Evolutionary conservation across 345 rosid genomes (phyloP).

Genomic region (Punica granatum): DNA sequence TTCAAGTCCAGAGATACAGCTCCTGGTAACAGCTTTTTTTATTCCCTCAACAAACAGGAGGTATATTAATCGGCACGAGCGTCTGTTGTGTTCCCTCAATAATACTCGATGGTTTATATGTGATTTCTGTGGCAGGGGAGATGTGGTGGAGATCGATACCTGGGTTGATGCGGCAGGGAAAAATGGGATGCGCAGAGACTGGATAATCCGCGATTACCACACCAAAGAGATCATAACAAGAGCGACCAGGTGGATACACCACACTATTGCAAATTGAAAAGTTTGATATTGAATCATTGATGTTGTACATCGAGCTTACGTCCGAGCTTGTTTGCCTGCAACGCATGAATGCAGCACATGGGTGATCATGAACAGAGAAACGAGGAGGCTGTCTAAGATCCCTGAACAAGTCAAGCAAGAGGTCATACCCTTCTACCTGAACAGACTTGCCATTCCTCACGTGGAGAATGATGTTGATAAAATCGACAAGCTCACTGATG

Average conservation of each 20-base stretch:
- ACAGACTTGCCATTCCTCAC: slow-evolving; percentile 27
- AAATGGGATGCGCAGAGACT: slow-evolving; percentile 67
- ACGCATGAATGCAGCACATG: slow-evolving; percentile 50
- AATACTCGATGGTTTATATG: no score
- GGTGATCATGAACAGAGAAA: slow-evolving; percentile 68
- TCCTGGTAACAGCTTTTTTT: slow-evolving; percentile 30
- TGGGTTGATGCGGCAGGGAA: slow-evolving; percentile 60
- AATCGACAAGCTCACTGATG: slow-evolving; percentile 46
- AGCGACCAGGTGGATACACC: slow-evolving; percentile 46
- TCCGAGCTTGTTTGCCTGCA: no score
- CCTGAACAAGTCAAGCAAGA: slow-evolving; percentile 50
- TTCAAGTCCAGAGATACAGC: slow-evolving; percentile 50
- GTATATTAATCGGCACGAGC: no score
- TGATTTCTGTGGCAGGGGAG: slow-evolving; percentile 39
- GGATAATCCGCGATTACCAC: slow-evolving; percentile 42
- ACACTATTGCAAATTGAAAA: not conserved
- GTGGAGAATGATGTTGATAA: slow-evolving; percentile 32
- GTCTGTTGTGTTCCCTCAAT: no score
- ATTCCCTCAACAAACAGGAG: no score
- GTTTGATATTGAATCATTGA: no score
- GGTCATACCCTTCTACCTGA: slow-evolving; percentile 36
- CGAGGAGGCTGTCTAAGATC: slow-evolving; percentile 50
- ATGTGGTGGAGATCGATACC: slow-evolving; percentile 51
- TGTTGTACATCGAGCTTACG: no score
- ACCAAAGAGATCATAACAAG: slow-evolving; percentile 48